Percentiles rank a stretch among this genome's conserved stretches.
Conservation (phyloP, 345 rosid genomes). For the Anastatica hierochuntica region DNA sequence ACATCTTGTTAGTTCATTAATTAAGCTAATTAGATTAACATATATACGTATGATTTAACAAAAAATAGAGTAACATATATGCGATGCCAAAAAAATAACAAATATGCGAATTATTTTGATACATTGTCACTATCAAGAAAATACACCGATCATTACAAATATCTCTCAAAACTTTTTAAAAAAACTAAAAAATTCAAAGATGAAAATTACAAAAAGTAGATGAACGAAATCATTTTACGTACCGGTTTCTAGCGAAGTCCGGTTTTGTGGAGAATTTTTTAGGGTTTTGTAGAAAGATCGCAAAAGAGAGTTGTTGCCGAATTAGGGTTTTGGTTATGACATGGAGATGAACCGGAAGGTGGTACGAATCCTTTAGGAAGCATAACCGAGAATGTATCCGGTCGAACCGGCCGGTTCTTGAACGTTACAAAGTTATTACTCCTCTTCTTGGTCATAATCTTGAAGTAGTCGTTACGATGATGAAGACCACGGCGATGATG, state of each 20-base stretch:
- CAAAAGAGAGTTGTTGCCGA: slow-evolving; percentile 14
- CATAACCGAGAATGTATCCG: slow-evolving; percentile 18
- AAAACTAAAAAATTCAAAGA: neutral
- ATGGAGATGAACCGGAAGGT: slow-evolving; percentile 25
- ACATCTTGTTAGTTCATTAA: neutral
- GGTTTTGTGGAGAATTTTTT: neutral
- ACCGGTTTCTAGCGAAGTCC: slow-evolving; percentile 8
- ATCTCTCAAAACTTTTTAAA: neutral
- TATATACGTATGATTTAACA: too few species aligned
- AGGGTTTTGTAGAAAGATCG: slow-evolving; percentile 16
- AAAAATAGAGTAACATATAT: too few species aligned
- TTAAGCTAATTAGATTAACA: too few species aligned
- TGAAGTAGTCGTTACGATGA: slow-evolving; percentile 5
- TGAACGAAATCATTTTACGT: slow-evolving; percentile 16
- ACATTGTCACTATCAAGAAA: slow-evolving; percentile 2
- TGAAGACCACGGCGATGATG: slow-evolving; percentile 20
- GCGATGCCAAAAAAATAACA: neutral
- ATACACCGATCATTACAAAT: neutral
- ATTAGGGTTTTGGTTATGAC: slow-evolving; percentile 21
- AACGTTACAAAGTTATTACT: neutral
- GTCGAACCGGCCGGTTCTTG: slow-evolving; percentile 15
- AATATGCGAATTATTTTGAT: neutral
- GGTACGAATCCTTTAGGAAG: slow-evolving; percentile 25
- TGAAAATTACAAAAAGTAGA: slow-evolving; percentile 11
- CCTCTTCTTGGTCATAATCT: slow-evolving; percentile 19